Conservation (phyloP, 768 basidiomycete genomes). For the Boletus reticulatus region DNA sequence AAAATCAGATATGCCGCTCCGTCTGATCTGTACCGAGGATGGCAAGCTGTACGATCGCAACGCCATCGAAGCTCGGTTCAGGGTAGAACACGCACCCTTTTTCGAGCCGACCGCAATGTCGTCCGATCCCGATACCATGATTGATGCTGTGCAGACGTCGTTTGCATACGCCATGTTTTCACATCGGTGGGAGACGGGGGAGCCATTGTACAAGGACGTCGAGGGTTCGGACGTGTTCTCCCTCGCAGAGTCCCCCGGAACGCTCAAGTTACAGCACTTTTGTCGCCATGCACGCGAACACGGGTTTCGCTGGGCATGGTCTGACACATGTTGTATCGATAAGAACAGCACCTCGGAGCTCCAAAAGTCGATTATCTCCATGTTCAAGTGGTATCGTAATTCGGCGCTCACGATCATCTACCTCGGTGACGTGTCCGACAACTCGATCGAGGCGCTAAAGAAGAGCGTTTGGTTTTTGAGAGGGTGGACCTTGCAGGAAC, state of each 20-base stretch:
- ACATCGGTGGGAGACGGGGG: conserved; percentile 19
- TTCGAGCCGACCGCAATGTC: conserved; percentile 10
- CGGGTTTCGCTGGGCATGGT: conserved; percentile 28
- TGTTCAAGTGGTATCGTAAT: conserved; percentile 30
- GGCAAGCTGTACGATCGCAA: conserved; percentile 22
- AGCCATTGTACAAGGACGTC: conserved; percentile 17
- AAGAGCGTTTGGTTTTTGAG: conserved; percentile 25
- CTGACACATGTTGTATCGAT: conserved; percentile 30
- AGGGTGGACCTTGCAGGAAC: conserved; percentile 17
- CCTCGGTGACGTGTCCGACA: conserved; percentile 16
- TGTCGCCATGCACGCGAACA: conserved; percentile 15
- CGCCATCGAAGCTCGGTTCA: conserved; percentile 16
- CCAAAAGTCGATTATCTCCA: conserved; percentile 28
- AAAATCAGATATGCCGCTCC: conserved; percentile 23
- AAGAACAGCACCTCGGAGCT: conserved; percentile 28
- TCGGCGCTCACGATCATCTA: conserved; percentile 27
- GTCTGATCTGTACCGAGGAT: conserved; percentile 23
- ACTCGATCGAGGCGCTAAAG: conserved; percentile 13
- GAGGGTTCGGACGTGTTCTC: conserved; percentile 16
- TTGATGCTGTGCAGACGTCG: conserved; percentile 7
- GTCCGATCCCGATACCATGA: not conserved
- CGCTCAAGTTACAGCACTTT: conserved; percentile 18
- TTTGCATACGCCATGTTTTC: conserved; percentile 27
- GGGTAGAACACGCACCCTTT: conserved; percentile 6
- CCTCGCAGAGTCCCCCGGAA: conserved; percentile 9